Evolutionary conservation across 805 yeast genomes (phyloP).

Genomic region (Huiozyma naganishii): DNA sequence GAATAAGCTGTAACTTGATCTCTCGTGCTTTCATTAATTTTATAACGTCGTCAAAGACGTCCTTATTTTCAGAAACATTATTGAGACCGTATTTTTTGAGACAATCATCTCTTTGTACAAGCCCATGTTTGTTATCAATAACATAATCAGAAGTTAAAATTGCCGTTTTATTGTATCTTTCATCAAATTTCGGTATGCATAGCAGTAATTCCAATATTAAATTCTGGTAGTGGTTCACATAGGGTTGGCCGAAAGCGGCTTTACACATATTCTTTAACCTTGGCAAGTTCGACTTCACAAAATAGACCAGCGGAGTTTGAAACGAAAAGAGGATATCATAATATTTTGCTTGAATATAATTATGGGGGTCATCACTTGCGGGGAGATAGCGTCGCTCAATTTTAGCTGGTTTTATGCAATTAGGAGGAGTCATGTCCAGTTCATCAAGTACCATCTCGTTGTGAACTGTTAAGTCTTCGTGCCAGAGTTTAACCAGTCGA

Average conservation of each 20-base stretch:
- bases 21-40: conserved; percentile 42
- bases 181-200: conserved; percentile 32
- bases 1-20: conserved; percentile 43
- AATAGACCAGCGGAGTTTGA: conserved; percentile 30
- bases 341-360: conserved; percentile 25
- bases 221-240: conserved; percentile 9
- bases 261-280: conserved; percentile 36
- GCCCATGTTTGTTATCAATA: conserved; percentile 13
- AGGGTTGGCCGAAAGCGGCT: conserved; percentile 8
- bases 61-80: conserved; percentile 1
- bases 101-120: conserved; percentile 14
- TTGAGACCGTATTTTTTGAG: conserved; percentile 6
- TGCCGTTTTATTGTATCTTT: conserved; percentile 16
- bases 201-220: conserved; percentile 27
- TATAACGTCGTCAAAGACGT: conserved; percentile 24
- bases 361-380: conserved; percentile 11
- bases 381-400: background rate
- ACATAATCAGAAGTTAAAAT: conserved; percentile 15
- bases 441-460: background rate
- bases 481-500: too few relatives aligned
- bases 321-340: conserved; percentile 28
- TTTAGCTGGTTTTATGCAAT: background rate
- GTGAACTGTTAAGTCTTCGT: too few relatives aligned
- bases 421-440: conserved; percentile 7
- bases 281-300: conserved; percentile 40